phyloP scores from a whole-genome alignment of 164 flowering plant genomes.

The Cinnamomum chago region DNA sequence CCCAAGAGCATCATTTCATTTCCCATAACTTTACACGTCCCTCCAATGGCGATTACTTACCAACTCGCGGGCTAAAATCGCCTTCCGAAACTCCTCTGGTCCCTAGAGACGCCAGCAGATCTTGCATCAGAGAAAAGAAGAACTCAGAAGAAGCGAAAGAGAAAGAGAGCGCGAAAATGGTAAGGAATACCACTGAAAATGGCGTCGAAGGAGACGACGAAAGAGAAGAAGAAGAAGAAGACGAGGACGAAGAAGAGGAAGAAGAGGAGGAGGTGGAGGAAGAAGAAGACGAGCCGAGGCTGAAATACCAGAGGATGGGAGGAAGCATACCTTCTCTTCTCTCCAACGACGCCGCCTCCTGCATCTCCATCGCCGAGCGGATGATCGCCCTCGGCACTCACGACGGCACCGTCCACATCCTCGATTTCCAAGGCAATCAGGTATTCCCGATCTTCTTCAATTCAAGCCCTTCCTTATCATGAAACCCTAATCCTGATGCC shows the following conservation, averaged over 20 bases:
- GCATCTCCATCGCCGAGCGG: constrained; percentile 87
- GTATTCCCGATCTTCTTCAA: constrained; percentile 17
- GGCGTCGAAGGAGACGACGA: constrained; percentile 91
- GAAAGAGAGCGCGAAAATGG: constrained; percentile 9
- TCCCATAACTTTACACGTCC: background rate
- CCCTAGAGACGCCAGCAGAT: background rate
- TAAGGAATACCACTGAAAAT: constrained; percentile 44
- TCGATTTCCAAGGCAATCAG: constrained; percentile 96
- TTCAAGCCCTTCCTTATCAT: background rate
- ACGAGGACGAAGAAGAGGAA: constrained; percentile 29
- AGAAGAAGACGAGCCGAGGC: constrained; percentile 95
- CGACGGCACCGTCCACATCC: constrained; percentile 80
- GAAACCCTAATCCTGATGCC: no score
- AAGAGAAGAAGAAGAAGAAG: constrained; percentile 47
- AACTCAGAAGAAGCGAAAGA: background rate
- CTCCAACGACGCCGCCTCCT: constrained; percentile 74
- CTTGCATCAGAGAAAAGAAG: background rate
- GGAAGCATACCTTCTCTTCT: constrained; percentile 77
- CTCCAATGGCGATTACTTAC: background rate
- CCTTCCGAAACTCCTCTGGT: background rate
- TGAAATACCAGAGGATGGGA: constrained; percentile 98
- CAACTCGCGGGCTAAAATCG: background rate
- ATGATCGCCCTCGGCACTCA: constrained; percentile 99
- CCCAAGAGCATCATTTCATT: no score
- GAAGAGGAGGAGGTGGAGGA: constrained; percentile 69